These are phyloP conservation scores for Suillus lakei DNA, from an alignment of 768 basidiomycete species.

Conservation along the genomic window DNA sequence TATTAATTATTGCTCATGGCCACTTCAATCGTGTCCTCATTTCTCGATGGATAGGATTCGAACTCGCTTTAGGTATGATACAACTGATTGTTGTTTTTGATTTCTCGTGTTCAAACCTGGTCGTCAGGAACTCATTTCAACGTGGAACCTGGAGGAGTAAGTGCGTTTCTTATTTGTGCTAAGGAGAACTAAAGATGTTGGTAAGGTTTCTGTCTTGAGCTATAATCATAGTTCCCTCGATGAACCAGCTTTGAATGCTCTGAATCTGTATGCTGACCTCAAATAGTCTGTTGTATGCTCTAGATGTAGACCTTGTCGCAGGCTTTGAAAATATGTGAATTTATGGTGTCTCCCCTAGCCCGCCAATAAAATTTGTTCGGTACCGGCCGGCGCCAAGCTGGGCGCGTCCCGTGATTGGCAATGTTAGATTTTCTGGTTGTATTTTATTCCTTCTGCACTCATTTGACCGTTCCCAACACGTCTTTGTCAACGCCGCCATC, in stretches of 20 bases:
- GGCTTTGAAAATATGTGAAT: neutral
- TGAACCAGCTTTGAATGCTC: slow-evolving; percentile 77
- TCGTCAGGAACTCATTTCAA: slow-evolving; percentile 73
- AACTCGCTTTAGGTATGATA: slow-evolving; percentile 56
- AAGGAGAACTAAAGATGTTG: slow-evolving; percentile 1
- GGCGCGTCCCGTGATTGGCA: slow-evolving; percentile 18
- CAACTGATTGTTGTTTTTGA: neutral
- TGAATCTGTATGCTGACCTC: slow-evolving; percentile 66
- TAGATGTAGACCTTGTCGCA: slow-evolving; percentile 6
- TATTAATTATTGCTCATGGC: slow-evolving; percentile 90
- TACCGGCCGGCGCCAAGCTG: slow-evolving; percentile 9
- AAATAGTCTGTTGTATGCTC: slow-evolving; percentile 21
- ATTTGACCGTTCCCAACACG: slow-evolving; percentile 14
- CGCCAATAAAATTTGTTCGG: slow-evolving; percentile 10
- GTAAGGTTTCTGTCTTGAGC: slow-evolving; percentile 74
- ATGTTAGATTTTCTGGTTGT: slow-evolving; percentile 16
- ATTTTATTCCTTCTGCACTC: slow-evolving; percentile 18
- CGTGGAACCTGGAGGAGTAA: slow-evolving; percentile 83
- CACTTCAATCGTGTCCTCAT: slow-evolving; percentile 80
- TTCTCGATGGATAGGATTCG: slow-evolving; percentile 80
- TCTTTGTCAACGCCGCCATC: slow-evolving; percentile 18
- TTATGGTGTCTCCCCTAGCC: neutral
- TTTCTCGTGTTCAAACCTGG: neutral
- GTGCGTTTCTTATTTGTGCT: slow-evolving; percentile 22
- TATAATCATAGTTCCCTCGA: slow-evolving; percentile 83